These are phyloP conservation scores for Strigomonas culicis DNA, from an alignment of 208 protist species.

Conservation along the genomic window DNA sequence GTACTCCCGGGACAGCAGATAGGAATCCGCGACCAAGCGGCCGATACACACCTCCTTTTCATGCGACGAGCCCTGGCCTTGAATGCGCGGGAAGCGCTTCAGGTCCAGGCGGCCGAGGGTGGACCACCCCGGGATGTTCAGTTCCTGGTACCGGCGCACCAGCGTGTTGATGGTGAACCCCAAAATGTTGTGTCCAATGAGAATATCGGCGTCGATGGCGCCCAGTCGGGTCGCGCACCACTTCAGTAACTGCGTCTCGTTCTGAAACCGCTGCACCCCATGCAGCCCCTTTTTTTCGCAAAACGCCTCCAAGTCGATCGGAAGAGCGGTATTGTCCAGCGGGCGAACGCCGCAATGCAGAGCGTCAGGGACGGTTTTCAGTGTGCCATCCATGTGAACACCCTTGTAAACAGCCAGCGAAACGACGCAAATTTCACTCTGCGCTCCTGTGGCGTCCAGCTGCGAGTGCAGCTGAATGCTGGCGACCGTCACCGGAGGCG, in stretches of 20 bases:
- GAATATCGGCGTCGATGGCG: slow-evolving; percentile 92
- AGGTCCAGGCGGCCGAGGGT: slow-evolving; percentile 87
- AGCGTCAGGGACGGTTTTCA: slow-evolving; percentile 31
- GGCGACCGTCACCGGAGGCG: slow-evolving; percentile 84
- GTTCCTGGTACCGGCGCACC: slow-evolving; percentile 91
- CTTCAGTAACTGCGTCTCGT: slow-evolving; percentile 78
- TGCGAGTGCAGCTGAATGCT: slow-evolving; percentile 90
- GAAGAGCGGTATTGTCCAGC: slow-evolving; percentile 34
- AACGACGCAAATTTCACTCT: slow-evolving; percentile 91
- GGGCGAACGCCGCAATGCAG: slow-evolving; percentile 63
- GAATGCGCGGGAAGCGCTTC: slow-evolving; percentile 65
- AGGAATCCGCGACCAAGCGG: slow-evolving; percentile 95
- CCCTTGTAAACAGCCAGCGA: slow-evolving; percentile 78
- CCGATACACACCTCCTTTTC: slow-evolving; percentile 90
- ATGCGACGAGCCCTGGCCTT: slow-evolving; percentile 15
- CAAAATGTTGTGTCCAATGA: slow-evolving; percentile 98
- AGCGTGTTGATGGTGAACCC: slow-evolving; percentile 96
- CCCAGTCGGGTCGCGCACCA: slow-evolving; percentile 76
- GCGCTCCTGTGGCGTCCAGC: slow-evolving; percentile 56
- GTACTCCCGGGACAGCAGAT: slow-evolving; percentile 91
- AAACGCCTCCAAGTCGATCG: slow-evolving; percentile 76
- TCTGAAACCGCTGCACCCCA: slow-evolving; percentile 48
- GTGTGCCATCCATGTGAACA: slow-evolving; percentile 68
- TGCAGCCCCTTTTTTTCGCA: slow-evolving; percentile 66
- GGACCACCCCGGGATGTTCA: slow-evolving; percentile 90